Conservation (phyloP, 352 stramenopile species). For the Pythium periplocum region DNA sequence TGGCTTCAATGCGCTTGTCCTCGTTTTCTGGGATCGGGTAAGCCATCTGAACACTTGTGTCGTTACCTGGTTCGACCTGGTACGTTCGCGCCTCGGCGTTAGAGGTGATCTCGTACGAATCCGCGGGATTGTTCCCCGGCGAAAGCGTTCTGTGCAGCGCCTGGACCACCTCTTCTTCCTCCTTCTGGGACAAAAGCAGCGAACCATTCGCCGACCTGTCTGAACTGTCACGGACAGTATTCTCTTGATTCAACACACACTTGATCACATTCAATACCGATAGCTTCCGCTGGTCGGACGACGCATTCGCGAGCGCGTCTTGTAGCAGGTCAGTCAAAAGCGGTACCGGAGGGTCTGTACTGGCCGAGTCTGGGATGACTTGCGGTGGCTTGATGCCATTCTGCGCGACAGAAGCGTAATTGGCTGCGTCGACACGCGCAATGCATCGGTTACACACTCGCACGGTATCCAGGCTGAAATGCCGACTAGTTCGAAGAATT, state of each 20-base stretch:
- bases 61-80: conserved; percentile 24
- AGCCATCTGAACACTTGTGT: conserved; percentile 23
- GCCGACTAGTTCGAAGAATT: not conserved
- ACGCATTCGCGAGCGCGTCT: conserved; percentile 3
- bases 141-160: too few relatives aligned
- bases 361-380: conserved; percentile 3
- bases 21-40: conserved; percentile 32
- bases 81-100: conserved; percentile 45
- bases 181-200: too few relatives aligned
- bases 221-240: not conserved
- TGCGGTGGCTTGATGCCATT: not conserved
- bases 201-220: too few relatives aligned
- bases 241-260: conserved; percentile 12
- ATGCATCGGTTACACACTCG: not conserved
- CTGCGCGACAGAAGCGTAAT: not conserved
- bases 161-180: too few relatives aligned
- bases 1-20: conserved; percentile 32
- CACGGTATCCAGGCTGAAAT: not conserved
- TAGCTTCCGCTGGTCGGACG: conserved; percentile 1
- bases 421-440: not conserved
- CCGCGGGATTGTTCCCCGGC: too few relatives aligned
- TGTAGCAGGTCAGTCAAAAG: conserved; percentile 12
- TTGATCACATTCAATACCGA: conserved; percentile 12
- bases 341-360: not conserved
- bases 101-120: not conserved